Evolutionary conservation across 108 stramenopile genomes (phyloP), one percentile per base, ranked within the genome.

Genomic region (Chaetoceros muelleri): DNA sequence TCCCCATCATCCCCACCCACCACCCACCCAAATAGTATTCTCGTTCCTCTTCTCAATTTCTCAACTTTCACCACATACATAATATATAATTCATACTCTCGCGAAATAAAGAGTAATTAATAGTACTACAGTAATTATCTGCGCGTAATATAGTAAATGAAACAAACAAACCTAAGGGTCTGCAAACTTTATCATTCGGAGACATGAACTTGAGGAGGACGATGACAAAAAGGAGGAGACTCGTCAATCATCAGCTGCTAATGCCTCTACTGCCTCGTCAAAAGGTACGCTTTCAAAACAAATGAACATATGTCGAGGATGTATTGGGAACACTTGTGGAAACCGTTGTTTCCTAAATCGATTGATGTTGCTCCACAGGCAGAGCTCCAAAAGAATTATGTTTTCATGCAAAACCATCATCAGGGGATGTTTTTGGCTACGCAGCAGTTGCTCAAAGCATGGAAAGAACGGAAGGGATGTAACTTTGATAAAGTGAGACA

Each of bases 401-500:
- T 91, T 8, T 73, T 73, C 54, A 91, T 87, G 85, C 66, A 60
- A 20, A 75, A 81, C 55, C 79, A 82, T 59, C 89, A 91, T 68
- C 89, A 91, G 62, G 89, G 89, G n/a, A 85, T 91, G 85, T 91
- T 74, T 48, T 47, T 91, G 46, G 89, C 85, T 24, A 91, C 89
- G 2, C 55, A 62, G 22, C 44, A 60, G 24, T 63, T 87, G 30
- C 65, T 91, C 28, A 62, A 69, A 53, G 83, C 82, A 47, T 91
- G 89, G 89, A 82, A 75, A 56, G 72, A 69, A 21, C 60, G 78
- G 3, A 54, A 61, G 18, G 60, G 66, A 3, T 91, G 89, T 53
- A 50, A 68, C 1, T 91, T 91, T 68, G 65, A 91, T 55, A 47
- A 67, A 23, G 72, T 80, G 24, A 55, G 72, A 46, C 53, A 85